Evolutionary conservation across 2,329 filamentous ascomycete genomes (phyloP), one percentile per base, ranked within the genome.

Genomic region (Tolypocladium capitatum): DNA sequence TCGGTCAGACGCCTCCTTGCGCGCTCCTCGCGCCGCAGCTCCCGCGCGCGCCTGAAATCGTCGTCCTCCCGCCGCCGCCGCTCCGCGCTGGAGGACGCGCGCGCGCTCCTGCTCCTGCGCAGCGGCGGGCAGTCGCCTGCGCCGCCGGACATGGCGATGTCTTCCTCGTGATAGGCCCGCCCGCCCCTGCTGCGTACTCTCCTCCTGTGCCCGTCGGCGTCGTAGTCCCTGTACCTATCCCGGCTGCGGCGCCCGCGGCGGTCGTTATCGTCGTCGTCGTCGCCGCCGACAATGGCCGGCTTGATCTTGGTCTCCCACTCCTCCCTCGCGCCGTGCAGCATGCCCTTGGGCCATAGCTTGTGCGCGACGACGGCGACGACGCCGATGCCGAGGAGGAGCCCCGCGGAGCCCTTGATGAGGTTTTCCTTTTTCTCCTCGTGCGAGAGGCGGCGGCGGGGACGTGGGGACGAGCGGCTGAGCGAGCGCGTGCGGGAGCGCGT

Each of bases 261-360:
- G 10, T 24, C 30, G n/a, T 43, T 20, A 10, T 48, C 49, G n/a
- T 45, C 36, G 6, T 46, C 42, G 4, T 43, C 42, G 2, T 43
- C 43, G 40, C 51, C 45, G 14, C 41, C 40, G 3, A 18, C 27
- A 11, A 42, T 18, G 38, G 38, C 38, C 16, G 38, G 38, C 38
- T 42, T 42, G 38, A 42, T 18, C 38, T 18, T 42, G 3, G 38
- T 42, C 44, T 60, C 59, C 61, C 63, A 64, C 18, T 61, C 55
- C 11, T 63, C 57, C 28, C 59, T 53, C 18, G 54, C 60, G 13
- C 58, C 57, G 46, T 62, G 53, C 20, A 58, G 32, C 38, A 56
- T 51, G 6, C 56, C 56, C 51, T 63, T 64, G 30, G 62, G 61
- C 63, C 64, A 67, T 52, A 63, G 53, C 47, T 61, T 63, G 52